Base-by-base conservation (phyloP, 768 basidiomycete genomes). In the Lanmaoa rubissima region DNA sequence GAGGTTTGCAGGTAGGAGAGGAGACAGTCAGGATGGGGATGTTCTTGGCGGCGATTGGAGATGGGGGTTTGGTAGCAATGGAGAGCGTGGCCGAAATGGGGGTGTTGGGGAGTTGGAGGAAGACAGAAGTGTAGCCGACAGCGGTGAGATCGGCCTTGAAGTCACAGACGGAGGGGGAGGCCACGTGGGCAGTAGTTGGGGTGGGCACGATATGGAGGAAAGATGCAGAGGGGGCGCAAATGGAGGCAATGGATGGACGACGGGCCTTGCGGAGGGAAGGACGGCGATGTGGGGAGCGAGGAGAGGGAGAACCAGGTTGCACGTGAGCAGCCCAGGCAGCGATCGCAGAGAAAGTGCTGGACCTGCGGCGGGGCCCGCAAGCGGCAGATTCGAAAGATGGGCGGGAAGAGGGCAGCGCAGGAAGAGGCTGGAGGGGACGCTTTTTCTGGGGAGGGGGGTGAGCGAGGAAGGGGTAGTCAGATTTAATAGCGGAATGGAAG, bases 261-360 rank as follows among this genome's bases (percentile, higher is more conserved):
- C 74, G 70, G 17, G 62, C 48, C 53, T 57, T 62, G 10, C 69
- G 41, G 17, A 71, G 61, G 16, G 78, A 75, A 32, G 68, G 59
- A 26, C 74, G 72, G 52, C 73, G 75, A 53, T 63, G 62, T 3
- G 79, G 75, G 6, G 78, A 78, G 32, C 65, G 63, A 2, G 79
- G 76, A 36, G 76, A 71, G n/a, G 88, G 87, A 16, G 87, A 84
- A 7, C 87, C 88, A 5, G 88, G 88, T 54, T 86, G 82, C 53
- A 90, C 85, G 59, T 74, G 76, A 19, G 82, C 73, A 5, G 82
- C 85, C 88, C 88, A 91, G 39, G 81, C 61, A 16, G 79, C 65
- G 45, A 90, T 87, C 39, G 76, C 65, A 2, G 79, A 73, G 60
- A 76, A 76, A 2, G 82, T 78, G 51, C 73, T 77, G 21, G 82